A percentile compares a stretch with the other conserved stretches of the same genome.
These are phyloP conservation scores for Leucocoprinus sp. DNA, from an alignment of 768 basidiomycete species.

Conservation along the genomic window DNA sequence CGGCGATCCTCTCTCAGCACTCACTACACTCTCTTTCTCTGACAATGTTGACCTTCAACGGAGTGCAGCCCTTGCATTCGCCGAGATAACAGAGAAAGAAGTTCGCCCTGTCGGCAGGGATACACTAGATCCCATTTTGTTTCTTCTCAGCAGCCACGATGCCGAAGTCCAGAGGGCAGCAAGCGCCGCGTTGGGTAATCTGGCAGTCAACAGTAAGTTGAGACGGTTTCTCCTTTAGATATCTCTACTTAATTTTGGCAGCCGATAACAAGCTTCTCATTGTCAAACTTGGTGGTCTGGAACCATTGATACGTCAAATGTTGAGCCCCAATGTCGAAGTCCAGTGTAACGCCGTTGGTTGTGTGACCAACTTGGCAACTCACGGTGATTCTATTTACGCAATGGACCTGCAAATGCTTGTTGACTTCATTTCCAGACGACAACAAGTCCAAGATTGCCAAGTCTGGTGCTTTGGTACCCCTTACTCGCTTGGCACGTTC, in stretches of 20 bases:
- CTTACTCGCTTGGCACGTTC: slow-evolving; percentile 92
- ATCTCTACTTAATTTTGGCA: slow-evolving; percentile 25
- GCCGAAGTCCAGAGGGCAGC: slow-evolving; percentile 98
- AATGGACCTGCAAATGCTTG: slow-evolving; percentile 1
- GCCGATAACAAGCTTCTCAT: slow-evolving; percentile 99
- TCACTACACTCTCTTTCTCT: slow-evolving; percentile 96
- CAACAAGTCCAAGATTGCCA: slow-evolving; percentile 99
- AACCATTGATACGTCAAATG: slow-evolving; percentile 98
- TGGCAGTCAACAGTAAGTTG: slow-evolving; percentile 92
- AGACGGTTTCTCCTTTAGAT: not conserved
- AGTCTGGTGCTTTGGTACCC: slow-evolving; percentile 97
- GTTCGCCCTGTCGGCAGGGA: slow-evolving; percentile 94
- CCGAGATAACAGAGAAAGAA: slow-evolving; percentile 99
- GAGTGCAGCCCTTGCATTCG: slow-evolving; percentile 95
- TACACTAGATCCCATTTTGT: slow-evolving; percentile 96
- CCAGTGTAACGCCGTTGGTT: slow-evolving; percentile 98
- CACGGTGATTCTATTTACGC: slow-evolving; percentile 57
- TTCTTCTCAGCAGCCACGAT: slow-evolving; percentile 94
- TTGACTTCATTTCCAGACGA: slow-evolving; percentile 53
- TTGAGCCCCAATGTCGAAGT: slow-evolving; percentile 98
- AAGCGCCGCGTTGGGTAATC: slow-evolving; percentile 92
- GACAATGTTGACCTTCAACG: slow-evolving; percentile 99
- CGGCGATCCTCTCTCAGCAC: slow-evolving; percentile 83
- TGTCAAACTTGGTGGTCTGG: slow-evolving; percentile 93
- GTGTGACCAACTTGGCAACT: slow-evolving; percentile 96